Evolutionary conservation across 1,284 basidiomycete species (phyloP).

Genomic region (Trichosporon sp.): DNA sequence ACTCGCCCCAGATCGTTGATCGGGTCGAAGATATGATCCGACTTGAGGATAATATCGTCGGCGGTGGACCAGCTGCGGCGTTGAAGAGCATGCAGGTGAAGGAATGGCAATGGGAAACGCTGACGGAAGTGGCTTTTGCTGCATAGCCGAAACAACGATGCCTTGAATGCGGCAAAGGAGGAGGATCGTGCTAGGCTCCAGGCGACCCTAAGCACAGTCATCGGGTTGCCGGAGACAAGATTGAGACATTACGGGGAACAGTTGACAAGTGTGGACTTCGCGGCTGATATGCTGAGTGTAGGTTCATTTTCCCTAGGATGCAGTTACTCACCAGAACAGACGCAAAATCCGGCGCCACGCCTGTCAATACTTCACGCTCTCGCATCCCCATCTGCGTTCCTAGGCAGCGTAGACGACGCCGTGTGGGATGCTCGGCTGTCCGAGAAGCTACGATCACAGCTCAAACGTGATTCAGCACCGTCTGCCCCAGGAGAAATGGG

Average conservation of each 20-base stretch:
- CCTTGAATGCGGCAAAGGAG: conserved; percentile 15
- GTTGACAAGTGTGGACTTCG: conserved; percentile 6
- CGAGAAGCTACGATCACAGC: background rate
- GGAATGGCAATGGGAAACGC: background rate
- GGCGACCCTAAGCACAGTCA: background rate
- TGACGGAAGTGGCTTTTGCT: conserved; percentile 29
- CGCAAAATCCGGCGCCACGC: conserved; percentile 14
- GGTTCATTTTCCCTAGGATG: background rate
- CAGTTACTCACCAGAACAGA: background rate
- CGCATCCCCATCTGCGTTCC: conserved; percentile 4
- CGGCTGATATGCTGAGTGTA: conserved; percentile 18
- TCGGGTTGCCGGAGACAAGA: background rate
- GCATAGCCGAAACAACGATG: conserved; percentile 26
- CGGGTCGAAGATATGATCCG: conserved; percentile 16
- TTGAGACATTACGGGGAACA: background rate
- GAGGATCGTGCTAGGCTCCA: background rate
- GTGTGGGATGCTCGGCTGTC: background rate
- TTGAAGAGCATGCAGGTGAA: conserved; percentile 35
- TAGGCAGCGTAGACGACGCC: background rate
- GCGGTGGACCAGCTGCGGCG: conserved; percentile 23
- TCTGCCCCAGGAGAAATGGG: background rate
- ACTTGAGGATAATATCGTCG: conserved; percentile 24
- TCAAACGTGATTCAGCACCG: background rate
- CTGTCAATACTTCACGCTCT: conserved; percentile 17
- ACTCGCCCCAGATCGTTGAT: too few species aligned